These are phyloP conservation scores for Tylopilus rubrobrunneus DNA, from an alignment of 768 basidiomycete genomes.

Conservation along the genomic window DNA sequence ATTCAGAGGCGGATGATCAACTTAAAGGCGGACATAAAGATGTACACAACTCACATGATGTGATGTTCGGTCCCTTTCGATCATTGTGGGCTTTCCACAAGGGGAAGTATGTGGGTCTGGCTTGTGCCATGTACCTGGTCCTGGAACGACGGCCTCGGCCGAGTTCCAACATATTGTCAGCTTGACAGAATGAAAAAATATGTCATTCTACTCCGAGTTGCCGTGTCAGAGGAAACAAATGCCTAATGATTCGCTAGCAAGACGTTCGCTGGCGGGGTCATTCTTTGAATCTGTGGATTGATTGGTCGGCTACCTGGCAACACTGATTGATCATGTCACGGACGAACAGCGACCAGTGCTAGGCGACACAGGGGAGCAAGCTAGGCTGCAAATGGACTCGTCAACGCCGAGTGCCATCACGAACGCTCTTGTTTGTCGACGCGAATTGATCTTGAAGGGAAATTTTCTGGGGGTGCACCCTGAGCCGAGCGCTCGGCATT, in stretches of 20 bases:
- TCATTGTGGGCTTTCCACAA: conserved; percentile 1
- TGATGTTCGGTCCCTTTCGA: background rate
- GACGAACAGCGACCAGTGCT: no score
- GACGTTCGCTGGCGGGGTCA: background rate
- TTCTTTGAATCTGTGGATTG: background rate
- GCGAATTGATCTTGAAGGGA: background rate
- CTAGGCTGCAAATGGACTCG: background rate
- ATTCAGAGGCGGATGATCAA: background rate
- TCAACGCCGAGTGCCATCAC: background rate
- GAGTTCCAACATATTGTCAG: background rate
- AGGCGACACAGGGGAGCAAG: background rate
- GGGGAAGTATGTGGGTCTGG: background rate
- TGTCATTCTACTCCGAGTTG: background rate
- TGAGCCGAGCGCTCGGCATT: background rate
- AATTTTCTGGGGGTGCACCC: conserved; percentile 1
- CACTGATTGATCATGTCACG: no score
- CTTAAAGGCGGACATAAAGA: background rate
- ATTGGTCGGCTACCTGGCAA: background rate
- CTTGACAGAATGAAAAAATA: background rate
- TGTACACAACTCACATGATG: background rate
- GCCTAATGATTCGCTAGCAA: no score
- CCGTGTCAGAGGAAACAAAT: background rate
- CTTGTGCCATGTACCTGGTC: conserved; percentile 3
- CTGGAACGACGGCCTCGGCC: background rate
- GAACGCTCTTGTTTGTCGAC: background rate